These are phyloP conservation scores for Phytophthora idaei DNA, from an alignment of 352 stramenopile species.

Conservation along the genomic window DNA sequence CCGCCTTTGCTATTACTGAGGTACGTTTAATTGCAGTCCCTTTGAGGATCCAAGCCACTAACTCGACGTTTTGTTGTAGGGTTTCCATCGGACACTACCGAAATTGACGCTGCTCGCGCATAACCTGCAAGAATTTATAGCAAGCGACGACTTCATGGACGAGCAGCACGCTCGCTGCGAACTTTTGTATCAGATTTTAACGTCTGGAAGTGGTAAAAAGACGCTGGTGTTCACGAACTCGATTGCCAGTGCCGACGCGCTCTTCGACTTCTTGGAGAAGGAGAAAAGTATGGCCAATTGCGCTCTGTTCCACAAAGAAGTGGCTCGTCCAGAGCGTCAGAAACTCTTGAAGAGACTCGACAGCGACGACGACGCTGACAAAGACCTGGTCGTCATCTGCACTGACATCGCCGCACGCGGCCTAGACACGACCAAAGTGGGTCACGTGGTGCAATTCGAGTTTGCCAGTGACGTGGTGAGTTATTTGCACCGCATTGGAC, in stretches of 20 bases:
- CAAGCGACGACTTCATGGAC: conserved; percentile 20
- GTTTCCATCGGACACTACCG: conserved; percentile 75
- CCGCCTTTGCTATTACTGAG: conserved; percentile 67
- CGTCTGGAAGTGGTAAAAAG: conserved; percentile 29
- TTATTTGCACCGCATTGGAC: conserved; percentile 81
- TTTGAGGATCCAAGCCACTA: neutral
- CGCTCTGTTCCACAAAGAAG: conserved; percentile 67
- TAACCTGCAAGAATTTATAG: conserved; percentile 50
- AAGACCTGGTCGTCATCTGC: conserved; percentile 60
- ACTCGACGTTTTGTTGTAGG: conserved; percentile 34
- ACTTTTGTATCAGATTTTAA: conserved; percentile 59
- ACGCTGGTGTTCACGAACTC: conserved; percentile 82
- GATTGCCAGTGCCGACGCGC: conserved; percentile 62
- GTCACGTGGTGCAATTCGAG: conserved; percentile 82
- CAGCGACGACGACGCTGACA: conserved; percentile 30
- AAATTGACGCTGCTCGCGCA: conserved; percentile 46
- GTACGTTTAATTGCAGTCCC: conserved; percentile 30
- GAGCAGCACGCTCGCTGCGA: conserved; percentile 43
- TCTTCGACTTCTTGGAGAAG: conserved; percentile 58
- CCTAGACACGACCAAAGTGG: conserved; percentile 72
- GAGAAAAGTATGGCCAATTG: conserved; percentile 42
- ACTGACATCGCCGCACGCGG: conserved; percentile 81
- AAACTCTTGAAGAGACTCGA: conserved; percentile 50
- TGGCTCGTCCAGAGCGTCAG: conserved; percentile 57
- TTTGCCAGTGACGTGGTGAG: conserved; percentile 84